Evolutionary conservation across 192 early-diverging fungal genomes (phyloP).

Genomic region (Coemansia furcata): DNA sequence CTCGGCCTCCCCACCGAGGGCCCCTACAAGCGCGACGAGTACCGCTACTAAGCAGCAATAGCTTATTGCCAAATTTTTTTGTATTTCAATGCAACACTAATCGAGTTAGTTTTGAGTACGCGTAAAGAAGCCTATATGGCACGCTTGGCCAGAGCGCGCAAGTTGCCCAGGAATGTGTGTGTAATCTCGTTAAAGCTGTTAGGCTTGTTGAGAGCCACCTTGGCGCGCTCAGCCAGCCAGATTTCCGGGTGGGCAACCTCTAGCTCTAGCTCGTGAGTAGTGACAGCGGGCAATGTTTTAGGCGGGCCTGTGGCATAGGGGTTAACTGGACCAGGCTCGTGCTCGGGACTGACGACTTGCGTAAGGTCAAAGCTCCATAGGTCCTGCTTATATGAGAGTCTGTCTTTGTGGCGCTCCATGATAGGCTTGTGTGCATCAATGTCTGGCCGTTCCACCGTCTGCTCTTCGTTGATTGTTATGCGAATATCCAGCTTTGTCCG

Average conservation of each 20-base stretch:
- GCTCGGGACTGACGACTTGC: slow-evolving; percentile 63
- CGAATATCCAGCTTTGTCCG: slow-evolving; percentile 78
- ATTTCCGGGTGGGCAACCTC: slow-evolving; percentile 65
- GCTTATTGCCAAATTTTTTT: not conserved
- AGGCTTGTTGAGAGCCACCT: slow-evolving; percentile 56
- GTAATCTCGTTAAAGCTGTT: slow-evolving; percentile 72
- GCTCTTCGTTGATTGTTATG: slow-evolving; percentile 80
- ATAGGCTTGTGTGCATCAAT: slow-evolving; percentile 51
- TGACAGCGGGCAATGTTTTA: slow-evolving; percentile 40
- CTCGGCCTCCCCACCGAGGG: slow-evolving; percentile 78
- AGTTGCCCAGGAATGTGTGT: slow-evolving; percentile 76
- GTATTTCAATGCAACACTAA: not conserved
- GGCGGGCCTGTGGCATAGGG: slow-evolving; percentile 44
- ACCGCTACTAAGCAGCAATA: slow-evolving; percentile 77
- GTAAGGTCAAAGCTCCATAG: slow-evolving; percentile 85
- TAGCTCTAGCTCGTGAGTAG: slow-evolving; percentile 82
- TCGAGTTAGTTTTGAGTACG: not conserved
- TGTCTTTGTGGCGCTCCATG: slow-evolving; percentile 79
- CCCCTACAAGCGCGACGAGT: slow-evolving; percentile 96
- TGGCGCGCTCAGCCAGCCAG: slow-evolving; percentile 62
- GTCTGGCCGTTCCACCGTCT: slow-evolving; percentile 31
- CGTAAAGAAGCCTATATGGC: slow-evolving; percentile 15
- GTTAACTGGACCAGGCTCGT: slow-evolving; percentile 33
- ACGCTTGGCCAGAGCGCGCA: slow-evolving; percentile 60
- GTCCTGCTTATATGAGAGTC: slow-evolving; percentile 82